Base-by-base conservation (phyloP, 495 filamentous ascomycete genomes). In the Penicillium canariense region DNA sequence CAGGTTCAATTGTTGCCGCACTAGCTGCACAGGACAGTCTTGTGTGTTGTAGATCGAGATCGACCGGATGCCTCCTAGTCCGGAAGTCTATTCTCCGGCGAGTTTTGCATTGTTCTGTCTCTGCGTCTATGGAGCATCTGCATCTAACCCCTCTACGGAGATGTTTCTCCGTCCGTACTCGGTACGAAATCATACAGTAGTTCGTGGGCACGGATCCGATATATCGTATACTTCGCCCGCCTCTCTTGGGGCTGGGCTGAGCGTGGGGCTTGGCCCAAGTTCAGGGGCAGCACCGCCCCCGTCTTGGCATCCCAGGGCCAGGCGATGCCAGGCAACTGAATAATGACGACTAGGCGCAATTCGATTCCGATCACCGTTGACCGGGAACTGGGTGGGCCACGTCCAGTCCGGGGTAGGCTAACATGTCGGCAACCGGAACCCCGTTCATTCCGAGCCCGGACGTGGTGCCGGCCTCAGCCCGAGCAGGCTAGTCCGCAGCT, bases 331-430 rank as follows among this genome's bases (percentile, higher is more conserved):
- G 38, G 38, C 38, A 42, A 14, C 38, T 42, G 38, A 25, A 42
- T 42, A 23, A 42, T 23, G 38, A 14, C 9, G 36, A 39, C 36
- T 5, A 39, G 18, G 3, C 36, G 17, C 9, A 9, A 11, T 2
- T 10, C 4, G 17, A 4, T 39, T n/a, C 42, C n/a, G 43, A 27
- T 46, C 43, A 25, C 25, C 43, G 43, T 46, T 46, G 23, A 22
- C 38, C 38, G n/a, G 38, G 17, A 5, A 23, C 26, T 46, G 10
- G 15, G 42, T 48, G 50, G 46, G 52, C 52, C 40, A 32, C 50
- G 53, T 63, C 61, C 38, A 54, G 53, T 63, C 61, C 38, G 61
- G 61, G 61, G 61, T 64, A 61, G 47, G 36, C 40, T 18, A 20
- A 10, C 42, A 20, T 61, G n/a, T 61, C 58, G 58, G 61, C 39